These are phyloP conservation scores for Carnegiea gigantea DNA, from an alignment of 179 eudicot species.

Conservation along the genomic window DNA sequence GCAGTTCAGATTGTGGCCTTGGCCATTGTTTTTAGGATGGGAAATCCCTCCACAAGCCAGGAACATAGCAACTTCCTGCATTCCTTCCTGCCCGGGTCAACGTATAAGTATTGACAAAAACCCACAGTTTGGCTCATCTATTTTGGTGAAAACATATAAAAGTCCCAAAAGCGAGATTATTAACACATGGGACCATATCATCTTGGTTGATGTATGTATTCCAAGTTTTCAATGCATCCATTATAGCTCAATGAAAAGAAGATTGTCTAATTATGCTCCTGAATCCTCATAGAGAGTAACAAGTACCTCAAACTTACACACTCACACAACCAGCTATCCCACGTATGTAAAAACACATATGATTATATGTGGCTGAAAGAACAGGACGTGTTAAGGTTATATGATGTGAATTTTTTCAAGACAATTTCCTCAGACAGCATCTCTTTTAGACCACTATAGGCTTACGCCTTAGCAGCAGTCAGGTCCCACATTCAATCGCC, in stretches of 20 bases:
- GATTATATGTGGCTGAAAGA: too few species aligned
- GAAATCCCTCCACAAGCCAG: neutral
- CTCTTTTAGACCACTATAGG: too few species aligned
- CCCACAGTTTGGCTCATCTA: neutral
- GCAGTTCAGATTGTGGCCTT: neutral
- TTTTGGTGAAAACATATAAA: neutral
- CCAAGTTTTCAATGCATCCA: neutral
- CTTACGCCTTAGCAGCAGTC: too few species aligned
- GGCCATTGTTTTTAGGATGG: neutral
- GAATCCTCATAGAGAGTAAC: neutral
- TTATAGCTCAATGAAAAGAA: neutral
- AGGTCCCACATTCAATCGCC: too few species aligned
- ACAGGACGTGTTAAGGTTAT: too few species aligned
- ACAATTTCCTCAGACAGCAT: too few species aligned
- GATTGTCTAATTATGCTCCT: neutral
- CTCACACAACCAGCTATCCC: neutral
- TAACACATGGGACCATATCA: neutral
- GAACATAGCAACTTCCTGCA: neutral
- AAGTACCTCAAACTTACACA: neutral
- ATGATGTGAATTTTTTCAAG: too few species aligned
- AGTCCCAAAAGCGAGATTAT: neutral
- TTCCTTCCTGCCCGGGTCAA: neutral
- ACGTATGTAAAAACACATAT: too few species aligned
- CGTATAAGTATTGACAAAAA: neutral
- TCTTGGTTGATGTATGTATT: neutral